A percentile compares a stretch with the other conserved stretches of the same genome.
These are phyloP conservation scores for Suillus placidus DNA, from an alignment of 768 basidiomycete genomes.

Conservation along the genomic window DNA sequence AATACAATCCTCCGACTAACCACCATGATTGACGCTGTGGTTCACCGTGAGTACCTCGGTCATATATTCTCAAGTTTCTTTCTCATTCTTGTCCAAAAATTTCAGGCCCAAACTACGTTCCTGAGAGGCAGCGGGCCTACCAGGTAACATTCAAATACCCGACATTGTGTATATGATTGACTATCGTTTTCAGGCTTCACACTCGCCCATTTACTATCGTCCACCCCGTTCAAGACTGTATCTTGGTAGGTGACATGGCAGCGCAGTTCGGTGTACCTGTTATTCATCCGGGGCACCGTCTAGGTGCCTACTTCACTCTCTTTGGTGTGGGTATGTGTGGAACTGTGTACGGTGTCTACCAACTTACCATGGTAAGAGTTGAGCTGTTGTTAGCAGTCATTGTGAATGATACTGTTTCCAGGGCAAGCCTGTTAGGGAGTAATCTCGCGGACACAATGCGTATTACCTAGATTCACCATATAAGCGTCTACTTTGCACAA, in stretches of 20 bases:
- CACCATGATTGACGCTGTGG: conserved; percentile 62
- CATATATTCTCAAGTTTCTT: neutral
- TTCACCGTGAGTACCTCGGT: conserved; percentile 55
- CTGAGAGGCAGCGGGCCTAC: conserved; percentile 64
- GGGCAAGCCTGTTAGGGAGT: conserved; percentile 31
- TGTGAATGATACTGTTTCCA: conserved; percentile 7
- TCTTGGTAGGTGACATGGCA: conserved; percentile 48
- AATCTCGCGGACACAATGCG: neutral
- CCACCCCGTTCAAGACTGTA: conserved; percentile 64
- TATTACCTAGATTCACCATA: neutral
- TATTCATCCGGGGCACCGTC: neutral
- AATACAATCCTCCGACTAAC: conserved; percentile 6
- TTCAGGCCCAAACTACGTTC: conserved; percentile 63
- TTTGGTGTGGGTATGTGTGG: conserved; percentile 59
- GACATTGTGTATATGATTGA: conserved; percentile 12
- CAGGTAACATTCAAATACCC: conserved; percentile 50
- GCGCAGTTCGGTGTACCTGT: conserved; percentile 6
- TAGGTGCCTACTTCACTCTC: conserved; percentile 57
- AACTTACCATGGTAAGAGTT: conserved; percentile 46
- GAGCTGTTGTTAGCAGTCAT: conserved; percentile 3
- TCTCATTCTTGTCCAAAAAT: conserved; percentile 7
- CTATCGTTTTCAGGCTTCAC: conserved; percentile 35
- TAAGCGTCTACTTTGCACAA: conserved; percentile 14
- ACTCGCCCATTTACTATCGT: conserved; percentile 60
- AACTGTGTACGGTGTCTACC: conserved; percentile 51